These are phyloP conservation scores for Puccinia hordei DNA, from an alignment of 1,284 basidiomycete species.

Conservation along the genomic window DNA sequence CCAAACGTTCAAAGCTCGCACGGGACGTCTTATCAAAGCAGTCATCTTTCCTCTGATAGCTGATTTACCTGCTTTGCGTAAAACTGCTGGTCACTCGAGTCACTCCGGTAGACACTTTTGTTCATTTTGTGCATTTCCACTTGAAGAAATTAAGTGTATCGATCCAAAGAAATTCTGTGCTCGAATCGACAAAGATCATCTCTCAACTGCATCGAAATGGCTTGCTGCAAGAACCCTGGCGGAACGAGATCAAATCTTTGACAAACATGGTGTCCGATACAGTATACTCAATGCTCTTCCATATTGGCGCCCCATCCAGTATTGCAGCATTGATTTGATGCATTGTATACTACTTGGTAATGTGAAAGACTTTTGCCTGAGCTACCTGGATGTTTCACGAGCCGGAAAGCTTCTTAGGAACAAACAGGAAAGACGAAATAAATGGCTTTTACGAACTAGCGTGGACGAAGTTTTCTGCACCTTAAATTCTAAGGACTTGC, in stretches of 20 bases:
- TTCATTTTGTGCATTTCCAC: slow-evolving; percentile 17
- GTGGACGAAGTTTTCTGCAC: slow-evolving; percentile 12
- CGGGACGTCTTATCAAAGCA: slow-evolving; percentile 7
- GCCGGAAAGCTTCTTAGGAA: slow-evolving; percentile 13
- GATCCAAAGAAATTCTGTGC: neutral
- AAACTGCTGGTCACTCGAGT: slow-evolving; percentile 20
- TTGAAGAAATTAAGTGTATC: slow-evolving; percentile 9
- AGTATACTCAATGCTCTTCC: slow-evolving; percentile 26
- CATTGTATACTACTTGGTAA: slow-evolving; percentile 32
- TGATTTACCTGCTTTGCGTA: slow-evolving; percentile 23
- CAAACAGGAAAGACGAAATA: neutral
- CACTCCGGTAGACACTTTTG: slow-evolving; percentile 22
- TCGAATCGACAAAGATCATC: slow-evolving; percentile 5
- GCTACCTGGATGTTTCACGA: slow-evolving; percentile 1
- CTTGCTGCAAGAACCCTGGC: neutral
- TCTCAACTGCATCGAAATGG: slow-evolving; percentile 24
- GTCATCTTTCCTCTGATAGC: slow-evolving; percentile 33
- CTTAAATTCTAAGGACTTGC: too few relatives aligned
- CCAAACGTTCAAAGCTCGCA: neutral
- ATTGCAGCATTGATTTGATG: slow-evolving; percentile 36
- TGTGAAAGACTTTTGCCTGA: slow-evolving; percentile 14
- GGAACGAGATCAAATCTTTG: slow-evolving; percentile 10
- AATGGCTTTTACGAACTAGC: neutral
- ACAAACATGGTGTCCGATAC: slow-evolving; percentile 25
- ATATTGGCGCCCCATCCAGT: slow-evolving; percentile 32